phyloP scores from a whole-genome alignment of 2,329 filamentous ascomycete species.

The Fusarium liriodendri region DNA sequence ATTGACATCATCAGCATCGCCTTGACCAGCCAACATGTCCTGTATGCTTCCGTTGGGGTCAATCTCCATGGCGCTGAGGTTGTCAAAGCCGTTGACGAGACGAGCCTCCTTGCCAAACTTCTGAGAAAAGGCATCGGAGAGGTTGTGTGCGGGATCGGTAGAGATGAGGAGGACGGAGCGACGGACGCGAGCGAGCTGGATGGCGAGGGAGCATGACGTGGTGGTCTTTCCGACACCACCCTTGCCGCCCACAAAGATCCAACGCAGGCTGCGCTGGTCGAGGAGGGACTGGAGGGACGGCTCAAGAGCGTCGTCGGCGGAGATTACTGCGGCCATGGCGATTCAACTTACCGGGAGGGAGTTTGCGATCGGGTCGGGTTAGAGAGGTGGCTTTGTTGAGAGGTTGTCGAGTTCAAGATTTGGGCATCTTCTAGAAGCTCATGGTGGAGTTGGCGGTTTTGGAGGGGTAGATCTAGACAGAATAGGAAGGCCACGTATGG shows the following conservation, averaged over 20 bases:
- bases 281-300: constrained; percentile 94
- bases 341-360: neutral
- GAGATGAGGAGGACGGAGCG: constrained; percentile 98
- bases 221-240: constrained; percentile 99
- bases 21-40: constrained; percentile 84
- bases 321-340: constrained; percentile 52
- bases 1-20: constrained; percentile 74
- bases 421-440: constrained; percentile 44
- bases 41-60: constrained; percentile 98
- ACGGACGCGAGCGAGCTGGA: constrained; percentile 94
- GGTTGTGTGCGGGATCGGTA: constrained; percentile 97
- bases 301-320: constrained; percentile 80
- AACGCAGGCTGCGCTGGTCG: constrained; percentile 93
- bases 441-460: constrained; percentile 36
- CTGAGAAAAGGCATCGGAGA: constrained; percentile 97
- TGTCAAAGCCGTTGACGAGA: constrained; percentile 89
- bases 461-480: constrained; percentile 34
- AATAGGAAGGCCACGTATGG: neutral
- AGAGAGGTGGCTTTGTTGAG: neutral
- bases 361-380: neutral
- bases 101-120: constrained; percentile 99
- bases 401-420: constrained; percentile 28
- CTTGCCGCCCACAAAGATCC: constrained; percentile 99
- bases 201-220: constrained; percentile 98
- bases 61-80: constrained; percentile 98